A percentile compares a stretch with the other conserved stretches of the same genome.
These are phyloP conservation scores for Stagonosporopsis rhizophila DNA, from an alignment of 2,329 filamentous ascomycete species.

Conservation along the genomic window DNA sequence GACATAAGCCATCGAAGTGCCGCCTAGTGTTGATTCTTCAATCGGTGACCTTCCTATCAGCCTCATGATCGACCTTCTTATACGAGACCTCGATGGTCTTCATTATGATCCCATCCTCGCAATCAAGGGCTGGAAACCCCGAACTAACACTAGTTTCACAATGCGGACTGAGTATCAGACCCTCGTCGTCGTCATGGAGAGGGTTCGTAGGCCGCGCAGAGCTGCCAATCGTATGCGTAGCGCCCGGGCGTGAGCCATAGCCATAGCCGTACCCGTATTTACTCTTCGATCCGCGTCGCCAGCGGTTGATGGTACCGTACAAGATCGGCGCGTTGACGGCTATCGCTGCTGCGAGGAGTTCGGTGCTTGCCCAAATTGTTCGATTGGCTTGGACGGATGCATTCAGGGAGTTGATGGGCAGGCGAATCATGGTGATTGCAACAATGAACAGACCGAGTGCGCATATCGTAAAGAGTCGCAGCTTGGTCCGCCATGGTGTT, in stretches of 20 bases:
- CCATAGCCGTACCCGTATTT: not conserved
- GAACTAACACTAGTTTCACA: not conserved
- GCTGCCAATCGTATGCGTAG: not conserved
- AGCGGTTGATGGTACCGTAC: conserved; percentile 1
- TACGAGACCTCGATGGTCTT: not conserved
- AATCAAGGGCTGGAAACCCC: not conserved
- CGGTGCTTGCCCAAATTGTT: not conserved
- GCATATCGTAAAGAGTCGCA: not conserved
- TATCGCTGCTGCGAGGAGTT: not conserved
- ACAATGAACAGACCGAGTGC: conserved; percentile 1
- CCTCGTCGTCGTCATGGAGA: not conserved
- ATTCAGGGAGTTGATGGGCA: not conserved
- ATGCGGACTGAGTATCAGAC: not conserved
- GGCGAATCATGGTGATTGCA: not conserved
- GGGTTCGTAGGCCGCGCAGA: not conserved
- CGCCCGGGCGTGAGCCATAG: not conserved
- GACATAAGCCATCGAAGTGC: too few relatives aligned
- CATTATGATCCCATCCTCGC: not conserved
- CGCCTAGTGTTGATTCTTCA: too few relatives aligned
- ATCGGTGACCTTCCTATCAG: not conserved
- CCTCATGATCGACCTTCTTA: not conserved
- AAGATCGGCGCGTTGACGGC: conserved; percentile 2
- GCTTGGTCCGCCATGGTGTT: not conserved
- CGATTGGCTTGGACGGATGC: not conserved
- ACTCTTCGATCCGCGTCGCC: not conserved